Evolutionary conservation across 83 land plant genomes (phyloP).

Genomic region (Thuja plicata): DNA sequence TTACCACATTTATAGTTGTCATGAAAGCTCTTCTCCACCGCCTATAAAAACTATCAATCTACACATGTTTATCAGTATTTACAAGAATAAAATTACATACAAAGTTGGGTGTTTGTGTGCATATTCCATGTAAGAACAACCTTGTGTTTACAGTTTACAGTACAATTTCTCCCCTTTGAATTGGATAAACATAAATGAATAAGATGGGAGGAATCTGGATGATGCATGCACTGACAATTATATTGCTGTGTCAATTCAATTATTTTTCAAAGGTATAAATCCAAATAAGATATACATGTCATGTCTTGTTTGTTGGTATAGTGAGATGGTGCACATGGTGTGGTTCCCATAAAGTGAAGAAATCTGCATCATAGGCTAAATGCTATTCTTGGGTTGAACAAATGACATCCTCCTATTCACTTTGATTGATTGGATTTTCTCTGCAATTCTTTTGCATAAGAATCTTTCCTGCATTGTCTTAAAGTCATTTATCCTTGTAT

Average conservation of each 20-base stretch:
- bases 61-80: no score
- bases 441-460: not conserved
- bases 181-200: not conserved
- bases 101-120: no score
- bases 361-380: not conserved
- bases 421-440: not conserved
- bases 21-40: no score
- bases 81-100: no score
- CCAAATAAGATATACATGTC: not conserved
- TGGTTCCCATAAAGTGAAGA: not conserved
- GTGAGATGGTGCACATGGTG: not conserved
- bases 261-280: not conserved
- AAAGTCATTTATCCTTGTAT: not conserved
- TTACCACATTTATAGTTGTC: no score
- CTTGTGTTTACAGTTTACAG: no score
- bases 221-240: no score
- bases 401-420: not conserved
- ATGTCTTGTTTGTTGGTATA: not conserved
- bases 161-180: no score
- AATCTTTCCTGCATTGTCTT: not conserved
- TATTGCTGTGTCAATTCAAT: no score
- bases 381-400: not conserved
- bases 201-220: not conserved
- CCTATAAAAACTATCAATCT: no score
- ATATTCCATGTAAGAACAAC: no score